Base-by-base conservation (phyloP, 2,329 filamentous ascomycete genomes). In the Sclerotiophoma versabilis region DNA sequence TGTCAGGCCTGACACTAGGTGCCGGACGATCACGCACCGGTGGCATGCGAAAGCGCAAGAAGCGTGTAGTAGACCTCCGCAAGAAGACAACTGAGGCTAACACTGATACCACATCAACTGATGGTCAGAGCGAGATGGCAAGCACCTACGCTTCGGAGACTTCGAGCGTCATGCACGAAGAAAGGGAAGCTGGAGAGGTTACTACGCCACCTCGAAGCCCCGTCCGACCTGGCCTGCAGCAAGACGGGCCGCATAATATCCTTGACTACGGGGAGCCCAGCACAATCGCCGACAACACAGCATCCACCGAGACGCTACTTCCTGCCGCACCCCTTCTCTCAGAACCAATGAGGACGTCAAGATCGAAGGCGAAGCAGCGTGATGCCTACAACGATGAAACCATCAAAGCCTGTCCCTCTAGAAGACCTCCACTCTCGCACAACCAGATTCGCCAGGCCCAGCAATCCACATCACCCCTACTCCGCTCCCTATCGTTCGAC, bases 51-150 rank as follows among this genome's bases (percentile, higher is more conserved):
- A 93, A 91, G 78, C 90, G 91, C 80, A 96, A 93, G 83, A 91
- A 86, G 54, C 83, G 91, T 17, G 87, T 96, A 12, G 90, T 96
- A 56, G 92, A 96, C 68, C 80, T 96, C 12, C 84, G 91, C n/a
- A 86, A 83, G 57, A 80, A 84, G 58, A 84, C 83, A 65, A 81
- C 82, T 54, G 75, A 71, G 11, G 73, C 72, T 45, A 78, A 79
- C 32, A 74, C 71, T 25, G 81, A 81, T 22, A 79, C 78, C 32
- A 74, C 79, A 23, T 84, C 81, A 30, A 84, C 84, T 11, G 79
- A 79, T 10, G 82, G 81, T 20, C 76, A 73, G 10, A 79, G 75
- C 14, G 80, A 80, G 37, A 68, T 74, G 12, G 78, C 78, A 20
- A 87, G 85, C 14, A 77, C 86, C 20, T 79, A 82, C 10, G 80